Conservation (phyloP, 371 early-diverging fungal species). For the Mortierella sp. region DNA sequence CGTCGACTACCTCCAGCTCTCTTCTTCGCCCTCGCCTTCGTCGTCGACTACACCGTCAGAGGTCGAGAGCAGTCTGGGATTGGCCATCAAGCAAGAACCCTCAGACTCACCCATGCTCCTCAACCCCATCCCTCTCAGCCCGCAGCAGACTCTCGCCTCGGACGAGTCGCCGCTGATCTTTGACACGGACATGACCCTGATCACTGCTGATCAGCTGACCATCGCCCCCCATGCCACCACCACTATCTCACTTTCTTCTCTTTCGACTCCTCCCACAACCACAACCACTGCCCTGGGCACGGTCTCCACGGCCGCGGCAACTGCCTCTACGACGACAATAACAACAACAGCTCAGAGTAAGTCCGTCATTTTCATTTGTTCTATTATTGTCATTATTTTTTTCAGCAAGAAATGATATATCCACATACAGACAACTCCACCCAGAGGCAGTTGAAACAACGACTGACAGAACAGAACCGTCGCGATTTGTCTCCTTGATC, state of each 20-base stretch:
- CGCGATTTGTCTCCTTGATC: conserved; percentile 5
- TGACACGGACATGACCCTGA: conserved; percentile 16
- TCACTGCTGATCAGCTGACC: conserved; percentile 43
- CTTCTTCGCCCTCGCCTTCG: conserved; percentile 12
- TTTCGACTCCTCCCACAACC: not conserved
- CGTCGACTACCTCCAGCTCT: conserved; percentile 22
- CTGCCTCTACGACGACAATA: not conserved
- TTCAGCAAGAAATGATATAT: not conserved
- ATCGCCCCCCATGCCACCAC: conserved; percentile 41
- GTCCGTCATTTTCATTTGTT: conserved; percentile 9
- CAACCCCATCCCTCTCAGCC: conserved; percentile 26
- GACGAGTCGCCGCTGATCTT: conserved; percentile 12
- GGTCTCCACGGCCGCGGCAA: not conserved
- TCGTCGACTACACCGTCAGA: conserved; percentile 5
- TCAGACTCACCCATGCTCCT: conserved; percentile 28
- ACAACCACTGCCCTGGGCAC: conserved; percentile 15
- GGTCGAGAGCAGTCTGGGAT: conserved; percentile 8
- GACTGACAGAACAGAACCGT: not conserved
- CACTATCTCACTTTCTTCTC: conserved; percentile 20
- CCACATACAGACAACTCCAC: not conserved
- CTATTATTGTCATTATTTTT: not conserved
- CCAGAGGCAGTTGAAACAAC: not conserved
- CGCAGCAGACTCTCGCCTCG: conserved; percentile 16
- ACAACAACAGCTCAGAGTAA: conserved; percentile 4
- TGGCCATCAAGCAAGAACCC: conserved; percentile 37